Evolutionary conservation across 352 stramenopile species (phyloP), one percentile per base, ranked within the genome.

Genomic region (Plasmopara muralis): DNA sequence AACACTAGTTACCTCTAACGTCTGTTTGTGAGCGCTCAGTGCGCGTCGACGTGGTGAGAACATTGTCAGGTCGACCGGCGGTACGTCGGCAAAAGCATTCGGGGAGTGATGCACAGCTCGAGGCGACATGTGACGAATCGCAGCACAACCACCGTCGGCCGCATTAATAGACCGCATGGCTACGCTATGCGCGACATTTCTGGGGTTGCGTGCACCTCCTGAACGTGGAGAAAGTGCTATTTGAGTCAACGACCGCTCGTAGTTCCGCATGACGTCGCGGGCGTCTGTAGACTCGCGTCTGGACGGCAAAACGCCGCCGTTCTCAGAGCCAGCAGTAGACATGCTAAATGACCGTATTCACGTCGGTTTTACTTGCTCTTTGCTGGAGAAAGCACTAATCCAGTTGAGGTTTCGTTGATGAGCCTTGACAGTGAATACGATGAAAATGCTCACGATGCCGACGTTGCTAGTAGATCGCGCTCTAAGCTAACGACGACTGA

Each of bases 41-140:
- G 68, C 72, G 3, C 74, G 77, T 30, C 77, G 55, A 53, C 74
- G 72, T 5, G 80, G 80, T 13, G 80, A 90, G 29, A 88, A 86
- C 40, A 49, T 70, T n/a, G 62, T 43, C 16, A 88, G 61, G 14
- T 62, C 53, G 33, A 62, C 50, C 2, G 72, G 65, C 16, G 62
- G 55, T 25, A 61, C 53, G 46, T 74, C 66, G 0, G 61, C 64
- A 31, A 87, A 85, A 1, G 70, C 70, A 25, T 64, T 57, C 3
- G 77, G 67, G 29, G 76, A 87, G 61, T 91, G 75, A 15, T 82
- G 62, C 13, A 91, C 74, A 3, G 77, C 77, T 34, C 76, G 57
- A 9, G 77, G 77, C 0, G 77, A 89, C 55, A 61, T 25, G 16
- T 65, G 53, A 42, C 55, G 53, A 13, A 31, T 42, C 16, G 39